A percentile compares a stretch with the other conserved stretches of the same genome.
Evolutionary conservation across 2,329 filamentous ascomycete genomes (phyloP).

Genomic region (Lecanosticta acicola): DNA sequence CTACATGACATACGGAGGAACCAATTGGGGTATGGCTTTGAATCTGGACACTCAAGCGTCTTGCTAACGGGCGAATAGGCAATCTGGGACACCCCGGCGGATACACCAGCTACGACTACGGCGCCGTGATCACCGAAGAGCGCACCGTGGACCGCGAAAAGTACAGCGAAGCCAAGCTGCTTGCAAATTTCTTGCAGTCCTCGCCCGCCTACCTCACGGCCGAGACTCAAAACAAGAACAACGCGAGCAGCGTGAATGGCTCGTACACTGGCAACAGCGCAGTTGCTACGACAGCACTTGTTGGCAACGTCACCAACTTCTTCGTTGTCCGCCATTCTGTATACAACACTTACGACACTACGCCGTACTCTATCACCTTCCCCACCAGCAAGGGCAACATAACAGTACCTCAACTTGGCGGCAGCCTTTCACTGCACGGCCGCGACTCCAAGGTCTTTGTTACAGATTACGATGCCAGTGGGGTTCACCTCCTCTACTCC

Average conservation of each 20-base stretch:
- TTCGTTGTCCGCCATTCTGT: constrained; percentile 60
- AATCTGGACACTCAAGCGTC: too few relatives aligned
- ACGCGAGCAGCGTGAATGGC: constrained; percentile 39
- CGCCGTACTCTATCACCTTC: constrained; percentile 59
- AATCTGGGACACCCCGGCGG: constrained; percentile 65
- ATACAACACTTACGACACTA: constrained; percentile 54
- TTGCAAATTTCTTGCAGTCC: constrained; percentile 68
- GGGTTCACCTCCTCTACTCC: constrained; percentile 58
- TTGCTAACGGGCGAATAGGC: too few relatives aligned
- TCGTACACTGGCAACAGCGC: constrained; percentile 49
- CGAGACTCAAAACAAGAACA: constrained; percentile 46
- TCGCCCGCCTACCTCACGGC: constrained; percentile 64
- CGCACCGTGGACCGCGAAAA: constrained; percentile 65
- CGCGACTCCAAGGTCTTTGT: constrained; percentile 64
- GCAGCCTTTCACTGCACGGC: constrained; percentile 53
- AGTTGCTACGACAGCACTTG: constrained; percentile 58
- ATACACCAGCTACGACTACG: constrained; percentile 56
- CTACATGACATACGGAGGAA: constrained; percentile 72
- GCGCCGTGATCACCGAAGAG: constrained; percentile 62
- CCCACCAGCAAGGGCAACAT: constrained; percentile 54
- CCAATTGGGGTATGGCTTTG: constrained; percentile 68
- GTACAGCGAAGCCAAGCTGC: constrained; percentile 71
- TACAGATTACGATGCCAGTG: constrained; percentile 53
- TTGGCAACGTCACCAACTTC: constrained; percentile 52
- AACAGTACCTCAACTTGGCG: constrained; percentile 55